Conservation (phyloP, 2,329 filamentous ascomycete genomes). For the Arthrobotrys megalospora region DNA sequence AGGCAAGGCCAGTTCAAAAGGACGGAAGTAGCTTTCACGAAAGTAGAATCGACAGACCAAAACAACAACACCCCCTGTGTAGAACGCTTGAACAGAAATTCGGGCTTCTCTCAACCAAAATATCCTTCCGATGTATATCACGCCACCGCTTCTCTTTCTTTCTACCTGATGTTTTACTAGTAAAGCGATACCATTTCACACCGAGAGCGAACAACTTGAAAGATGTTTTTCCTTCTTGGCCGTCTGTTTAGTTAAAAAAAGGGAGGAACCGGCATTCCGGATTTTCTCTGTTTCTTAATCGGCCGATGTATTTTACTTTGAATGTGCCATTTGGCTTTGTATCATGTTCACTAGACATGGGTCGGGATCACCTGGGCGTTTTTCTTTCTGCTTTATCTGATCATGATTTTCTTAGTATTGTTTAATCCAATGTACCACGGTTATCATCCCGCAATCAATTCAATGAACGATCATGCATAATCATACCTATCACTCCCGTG, state of each 20-base stretch:
- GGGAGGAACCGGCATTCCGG: neutral
- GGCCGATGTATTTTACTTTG: conserved; percentile 22
- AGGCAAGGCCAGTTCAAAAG: conserved; percentile 38
- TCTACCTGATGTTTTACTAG: conserved; percentile 53
- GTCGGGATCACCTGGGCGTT: conserved; percentile 41
- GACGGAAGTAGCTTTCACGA: conserved; percentile 41
- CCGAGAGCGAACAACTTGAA: conserved; percentile 8
- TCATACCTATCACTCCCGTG: too few relatives aligned
- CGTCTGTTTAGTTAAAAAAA: conserved; percentile 5
- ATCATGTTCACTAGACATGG: conserved; percentile 52
- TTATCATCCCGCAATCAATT: conserved; percentile 1
- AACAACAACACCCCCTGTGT: neutral
- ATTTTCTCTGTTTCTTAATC: conserved; percentile 13
- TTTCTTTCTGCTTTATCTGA: conserved; percentile 7
- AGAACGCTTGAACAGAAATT: neutral
- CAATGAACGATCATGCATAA: neutral
- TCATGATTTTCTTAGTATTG: neutral
- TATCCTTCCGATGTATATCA: conserved; percentile 36
- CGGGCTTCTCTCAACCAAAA: neutral
- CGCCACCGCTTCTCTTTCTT: conserved; percentile 14
- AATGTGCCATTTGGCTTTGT: conserved; percentile 27
- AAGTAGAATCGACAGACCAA: conserved; percentile 7
- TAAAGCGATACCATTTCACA: conserved; percentile 24
- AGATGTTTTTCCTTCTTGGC: conserved; percentile 2
- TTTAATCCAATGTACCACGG: neutral